Conservation (phyloP, 2,329 filamentous ascomycete species). For the Cladosporium sp. region DNA sequence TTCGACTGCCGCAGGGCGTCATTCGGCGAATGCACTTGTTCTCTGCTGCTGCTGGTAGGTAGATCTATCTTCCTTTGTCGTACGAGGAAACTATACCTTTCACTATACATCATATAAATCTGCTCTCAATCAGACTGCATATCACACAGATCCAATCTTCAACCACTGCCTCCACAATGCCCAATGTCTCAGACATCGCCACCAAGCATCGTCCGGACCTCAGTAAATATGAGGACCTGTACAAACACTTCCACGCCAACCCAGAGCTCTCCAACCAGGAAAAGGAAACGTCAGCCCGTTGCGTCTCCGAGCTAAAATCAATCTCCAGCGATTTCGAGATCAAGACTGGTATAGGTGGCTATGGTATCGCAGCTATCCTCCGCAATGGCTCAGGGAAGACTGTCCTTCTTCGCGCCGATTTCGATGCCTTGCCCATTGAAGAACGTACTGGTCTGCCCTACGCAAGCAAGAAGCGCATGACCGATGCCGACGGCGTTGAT, state of each 20-base stretch:
- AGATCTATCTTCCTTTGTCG: conserved; percentile 2
- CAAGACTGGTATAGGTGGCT: conserved; percentile 56
- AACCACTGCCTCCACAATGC: conserved; percentile 20
- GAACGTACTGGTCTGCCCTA: conserved; percentile 59
- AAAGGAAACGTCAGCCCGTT: conserved; percentile 50
- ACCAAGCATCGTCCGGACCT: conserved; percentile 43
- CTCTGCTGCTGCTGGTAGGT: conserved; percentile 12
- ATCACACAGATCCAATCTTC: neutral
- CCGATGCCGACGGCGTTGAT: conserved; percentile 47
- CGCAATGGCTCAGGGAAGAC: conserved; percentile 57
- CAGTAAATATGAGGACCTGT: conserved; percentile 53
- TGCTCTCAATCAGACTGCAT: neutral
- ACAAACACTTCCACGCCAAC: conserved; percentile 60
- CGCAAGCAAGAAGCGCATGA: conserved; percentile 51
- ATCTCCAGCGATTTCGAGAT: conserved; percentile 45
- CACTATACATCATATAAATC: neutral
- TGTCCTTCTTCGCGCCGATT: conserved; percentile 61
- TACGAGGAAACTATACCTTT: neutral
- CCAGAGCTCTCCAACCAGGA: conserved; percentile 63
- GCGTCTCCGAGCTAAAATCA: conserved; percentile 44
- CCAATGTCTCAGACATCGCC: conserved; percentile 29
- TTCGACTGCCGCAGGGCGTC: conserved; percentile 4
- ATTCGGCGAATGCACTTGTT: neutral
- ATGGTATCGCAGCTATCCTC: conserved; percentile 59
- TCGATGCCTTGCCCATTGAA: conserved; percentile 60